Base-by-base conservation (phyloP, 495 filamentous ascomycete species). In the Venustampulla echinocandica region DNA sequence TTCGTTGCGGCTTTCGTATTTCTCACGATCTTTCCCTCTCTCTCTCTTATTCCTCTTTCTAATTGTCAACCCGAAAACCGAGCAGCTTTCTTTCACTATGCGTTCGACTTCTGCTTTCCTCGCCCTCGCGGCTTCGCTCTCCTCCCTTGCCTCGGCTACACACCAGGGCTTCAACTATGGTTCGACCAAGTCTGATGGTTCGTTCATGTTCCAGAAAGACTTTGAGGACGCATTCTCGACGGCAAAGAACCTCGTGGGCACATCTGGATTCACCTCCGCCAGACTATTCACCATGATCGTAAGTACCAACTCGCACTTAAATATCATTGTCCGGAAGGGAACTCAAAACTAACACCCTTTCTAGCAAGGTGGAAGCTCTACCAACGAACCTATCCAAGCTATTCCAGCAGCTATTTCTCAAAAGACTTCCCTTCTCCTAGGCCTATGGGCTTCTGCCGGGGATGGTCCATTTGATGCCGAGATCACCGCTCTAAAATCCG, bases 91-190 rank as follows among this genome's bases (percentile, higher is more conserved):
- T 37, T 33, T 40, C 45, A 35, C 30, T n/a, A 60, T 60, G 57
- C 57, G 51, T 57, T 47, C 54, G 1, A 47, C 53, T 25, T 48
- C 50, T n/a, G n/a, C 28, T 34, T 15, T 55, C 21, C 40, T 57
- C 15, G 52, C 58, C 46, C 49, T 58, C 41, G 58, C 46, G 35
- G 55, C 49, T 7, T 53, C 58, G 10, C n/a, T 58, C 21, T 52
- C 51, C 4, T 18, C 50, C 14, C 34, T 20, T n/a, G 17, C 45
- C 17, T 27, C 54, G 36, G 47, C 63, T 43, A 73, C 66, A 50
- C 69, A 62, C 55, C 71, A 82, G 54, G 89, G 89, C 51, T 93
- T 94, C 76, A 93, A 92, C 74, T 86, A 89, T 57, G 87, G 85
- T 57, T 63, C 76, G 20, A 76, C 72, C 56, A 64, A 73, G 64